Evolutionary conservation across 2,329 filamentous ascomycete genomes (phyloP).

Genomic region (Chrysosporium queenslandicum): DNA sequence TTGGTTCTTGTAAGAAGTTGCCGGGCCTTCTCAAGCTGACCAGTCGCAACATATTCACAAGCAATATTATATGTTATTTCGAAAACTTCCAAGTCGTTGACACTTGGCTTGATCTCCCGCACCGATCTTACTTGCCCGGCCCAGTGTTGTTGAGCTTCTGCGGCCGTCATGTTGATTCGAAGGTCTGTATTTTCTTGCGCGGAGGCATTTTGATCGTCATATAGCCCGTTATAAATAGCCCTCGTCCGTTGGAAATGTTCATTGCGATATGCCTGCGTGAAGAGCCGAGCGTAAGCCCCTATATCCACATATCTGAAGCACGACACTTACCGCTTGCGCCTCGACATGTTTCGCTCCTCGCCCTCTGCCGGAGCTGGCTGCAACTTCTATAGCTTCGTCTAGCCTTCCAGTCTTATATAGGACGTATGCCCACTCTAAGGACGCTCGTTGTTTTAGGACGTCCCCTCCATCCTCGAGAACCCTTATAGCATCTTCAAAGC

Average conservation of each 20-base stretch:
- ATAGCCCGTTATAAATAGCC: conserved; percentile 45
- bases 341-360: conserved; percentile 51
- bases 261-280: conserved; percentile 42
- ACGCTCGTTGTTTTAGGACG: conserved; percentile 44
- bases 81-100: conserved; percentile 54
- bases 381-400: conserved; percentile 45
- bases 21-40: conserved; percentile 49
- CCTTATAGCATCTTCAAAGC: conserved; percentile 51
- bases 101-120: conserved; percentile 44
- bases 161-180: conserved; percentile 51
- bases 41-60: conserved; percentile 52
- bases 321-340: conserved; percentile 47
- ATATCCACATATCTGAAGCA: background rate
- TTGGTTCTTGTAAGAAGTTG: conserved; percentile 51
- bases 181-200: conserved; percentile 49
- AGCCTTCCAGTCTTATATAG: conserved; percentile 52
- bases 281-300: conserved; percentile 9
- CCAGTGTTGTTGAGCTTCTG: conserved; percentile 55
- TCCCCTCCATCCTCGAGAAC: conserved; percentile 47
- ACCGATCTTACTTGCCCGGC: conserved; percentile 43
- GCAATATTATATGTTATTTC: conserved; percentile 57
- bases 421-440: conserved; percentile 54
- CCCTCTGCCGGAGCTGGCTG: conserved; percentile 32
- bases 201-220: conserved; percentile 30
- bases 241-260: conserved; percentile 50